Percentiles rank a stretch among this genome's conserved stretches.
Conservation (phyloP, 768 basidiomycete species). For the Rhodotorula graminis region DNA sequence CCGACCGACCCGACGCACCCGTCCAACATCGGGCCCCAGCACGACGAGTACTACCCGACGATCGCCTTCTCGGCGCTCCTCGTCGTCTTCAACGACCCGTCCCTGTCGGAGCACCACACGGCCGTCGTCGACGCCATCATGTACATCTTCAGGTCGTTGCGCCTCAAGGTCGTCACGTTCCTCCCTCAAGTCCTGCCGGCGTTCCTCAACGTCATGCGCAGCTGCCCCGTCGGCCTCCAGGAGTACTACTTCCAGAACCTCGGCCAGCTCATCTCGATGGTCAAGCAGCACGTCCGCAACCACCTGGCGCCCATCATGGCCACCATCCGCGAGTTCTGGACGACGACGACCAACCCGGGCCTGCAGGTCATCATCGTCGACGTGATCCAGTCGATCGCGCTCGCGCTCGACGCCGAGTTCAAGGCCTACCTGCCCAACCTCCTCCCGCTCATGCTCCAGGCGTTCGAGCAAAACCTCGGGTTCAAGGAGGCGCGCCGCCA, state of each 20-base stretch:
- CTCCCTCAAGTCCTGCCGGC: slow-evolving; percentile 95
- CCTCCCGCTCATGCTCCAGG: slow-evolving; percentile 79
- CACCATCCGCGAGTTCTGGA: slow-evolving; percentile 87
- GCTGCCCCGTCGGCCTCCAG: slow-evolving; percentile 68
- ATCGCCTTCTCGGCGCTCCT: slow-evolving; percentile 86
- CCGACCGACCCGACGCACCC: slow-evolving; percentile 49
- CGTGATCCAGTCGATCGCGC: slow-evolving; percentile 84
- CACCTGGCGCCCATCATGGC: slow-evolving; percentile 79
- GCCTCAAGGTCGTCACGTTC: slow-evolving; percentile 90
- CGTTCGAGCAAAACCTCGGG: slow-evolving; percentile 83
- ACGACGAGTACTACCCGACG: slow-evolving; percentile 93
- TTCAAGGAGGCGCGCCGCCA: slow-evolving; percentile 66
- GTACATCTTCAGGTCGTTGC: slow-evolving; percentile 98
- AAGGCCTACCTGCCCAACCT: slow-evolving; percentile 89
- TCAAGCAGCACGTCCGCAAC: slow-evolving; percentile 93
- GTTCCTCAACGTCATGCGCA: slow-evolving; percentile 79
- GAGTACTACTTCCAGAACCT: slow-evolving; percentile 94
- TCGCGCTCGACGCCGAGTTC: slow-evolving; percentile 92
- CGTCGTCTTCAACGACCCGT: slow-evolving; percentile 79
- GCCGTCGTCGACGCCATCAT: slow-evolving; percentile 95
- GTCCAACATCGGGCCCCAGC: slow-evolving; percentile 43
- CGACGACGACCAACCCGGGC: slow-evolving; percentile 55
- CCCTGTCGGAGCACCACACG: slow-evolving; percentile 78
- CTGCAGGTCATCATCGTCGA: slow-evolving; percentile 88
- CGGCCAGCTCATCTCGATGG: slow-evolving; percentile 88